Percentiles rank a stretch among this genome's conserved stretches.
phyloP scores from a whole-genome alignment of 257 asterid genomes.

The Solanum pinnatisectum region DNA sequence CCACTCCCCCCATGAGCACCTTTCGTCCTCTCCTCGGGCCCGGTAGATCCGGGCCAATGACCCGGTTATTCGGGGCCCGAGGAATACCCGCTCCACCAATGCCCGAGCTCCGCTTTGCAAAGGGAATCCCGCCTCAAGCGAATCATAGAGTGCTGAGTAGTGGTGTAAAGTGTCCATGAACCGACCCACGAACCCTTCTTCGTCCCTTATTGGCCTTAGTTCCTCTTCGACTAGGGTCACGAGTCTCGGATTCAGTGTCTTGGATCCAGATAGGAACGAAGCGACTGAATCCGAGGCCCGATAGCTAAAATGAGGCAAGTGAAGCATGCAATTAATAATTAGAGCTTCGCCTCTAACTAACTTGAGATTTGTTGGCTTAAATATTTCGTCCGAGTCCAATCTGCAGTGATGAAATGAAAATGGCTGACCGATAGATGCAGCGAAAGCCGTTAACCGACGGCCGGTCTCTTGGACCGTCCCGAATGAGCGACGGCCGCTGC shows the following conservation, averaged over 20 bases:
- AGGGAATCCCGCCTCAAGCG: conserved; percentile 74
- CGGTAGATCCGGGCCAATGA: conserved; percentile 44
- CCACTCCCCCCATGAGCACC: conserved; percentile 51
- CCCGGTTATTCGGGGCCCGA: conserved; percentile 53
- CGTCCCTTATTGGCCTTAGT: conserved; percentile 13
- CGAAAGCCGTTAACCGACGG: conserved; percentile 54
- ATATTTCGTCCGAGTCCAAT: conserved; percentile 50
- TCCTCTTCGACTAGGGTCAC: conserved; percentile 72
- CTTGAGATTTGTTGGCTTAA: conserved; percentile 45
- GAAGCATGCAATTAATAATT: conserved; percentile 61
- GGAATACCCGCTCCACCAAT: conserved; percentile 54
- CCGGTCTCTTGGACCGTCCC: conserved; percentile 73
- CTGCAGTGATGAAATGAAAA: conserved; percentile 68
- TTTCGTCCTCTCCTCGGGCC: conserved; percentile 18
- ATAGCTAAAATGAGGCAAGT: conserved; percentile 54
- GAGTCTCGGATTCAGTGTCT: conserved; percentile 42
- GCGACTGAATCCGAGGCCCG: conserved; percentile 53
- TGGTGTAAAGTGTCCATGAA: conserved; percentile 68
- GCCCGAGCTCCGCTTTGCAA: conserved; percentile 53
- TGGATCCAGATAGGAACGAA: conserved; percentile 50
- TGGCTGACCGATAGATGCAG: conserved; percentile 66
- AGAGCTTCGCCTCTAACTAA: conserved; percentile 64
- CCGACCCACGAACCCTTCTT: conserved; percentile 51
- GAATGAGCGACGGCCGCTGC: conserved; percentile 49
- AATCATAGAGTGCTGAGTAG: conserved; percentile 56